Evolutionary conservation across 2,329 filamentous ascomycete species (phyloP), one percentile per base, ranked within the genome.

Genomic region (Venturia oleaginea): DNA sequence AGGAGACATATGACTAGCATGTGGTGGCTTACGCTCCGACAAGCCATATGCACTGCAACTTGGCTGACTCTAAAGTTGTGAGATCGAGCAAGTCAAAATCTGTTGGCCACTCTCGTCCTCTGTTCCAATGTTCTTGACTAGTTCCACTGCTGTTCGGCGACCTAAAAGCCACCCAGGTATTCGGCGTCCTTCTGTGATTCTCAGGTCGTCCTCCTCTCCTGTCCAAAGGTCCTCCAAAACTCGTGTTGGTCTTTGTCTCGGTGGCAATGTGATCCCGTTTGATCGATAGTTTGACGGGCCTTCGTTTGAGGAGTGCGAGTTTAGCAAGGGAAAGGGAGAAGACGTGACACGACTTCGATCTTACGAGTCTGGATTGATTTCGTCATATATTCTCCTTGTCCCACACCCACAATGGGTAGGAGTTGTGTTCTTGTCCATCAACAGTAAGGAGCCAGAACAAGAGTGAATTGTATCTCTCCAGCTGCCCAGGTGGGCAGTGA

Each of bases 41-140:
- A 97, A 65, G 93, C 94, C 94, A 99, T 97, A 71, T 99, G 94
- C 0, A 94, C 94, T 5, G 93, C 92, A 1, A 97, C 90, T 73
- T 99, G 94, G 72, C 97, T 89, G 70, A 99, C 99, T 0, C 94
- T 0, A 93, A 96, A 22, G 7, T 43, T n/a, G 5, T 10, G 8
- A 48, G 8, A 48, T 10, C 43, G n/a, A 10, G 11, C 43, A 22
- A 7, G 3, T 3, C 43, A 24, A 24, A n/a, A 24, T n/a, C 8
- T 27, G 6, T n/a, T 48, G n/a, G 43, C 2, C 7, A 1, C 13
- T 11, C n/a, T 48, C n/a, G 6, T 46, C 42, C 42, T 11, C 19
- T 3, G n/a, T n/a, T n/a, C n/a, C n/a, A n/a, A n/a, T n/a, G n/a
- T n/a, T n/a, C n/a, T n/a, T n/a, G n/a, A n/a, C n/a, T n/a, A n/a